Conservation (phyloP, 257 asterid genomes). For the Buddleja alternifolia region DNA sequence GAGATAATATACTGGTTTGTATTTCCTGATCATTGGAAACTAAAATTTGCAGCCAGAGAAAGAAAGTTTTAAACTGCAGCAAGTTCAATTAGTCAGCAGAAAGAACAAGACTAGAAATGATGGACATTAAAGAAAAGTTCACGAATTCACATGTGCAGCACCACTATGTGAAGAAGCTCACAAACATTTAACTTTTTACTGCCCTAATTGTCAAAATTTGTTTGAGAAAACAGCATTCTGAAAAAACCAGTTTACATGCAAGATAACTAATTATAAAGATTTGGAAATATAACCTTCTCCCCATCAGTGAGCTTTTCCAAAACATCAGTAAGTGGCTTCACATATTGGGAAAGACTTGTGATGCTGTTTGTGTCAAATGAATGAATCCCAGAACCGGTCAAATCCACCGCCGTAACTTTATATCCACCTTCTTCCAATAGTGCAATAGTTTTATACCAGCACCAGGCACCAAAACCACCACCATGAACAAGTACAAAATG, state of each 20-base stretch:
- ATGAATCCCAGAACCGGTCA: conserved; percentile 96
- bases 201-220: background rate
- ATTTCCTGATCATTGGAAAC: background rate
- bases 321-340: conserved; percentile 79
- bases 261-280: conserved; percentile 15
- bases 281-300: conserved; percentile 65
- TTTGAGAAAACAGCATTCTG: background rate
- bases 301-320: conserved; percentile 74
- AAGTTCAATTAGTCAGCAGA: background rate
- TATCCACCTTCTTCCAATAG: conserved; percentile 84
- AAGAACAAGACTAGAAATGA: background rate
- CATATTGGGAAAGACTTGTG: conserved; percentile 78
- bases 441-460: conserved; percentile 99
- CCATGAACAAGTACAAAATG: conserved; percentile 98
- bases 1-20: background rate
- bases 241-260: background rate
- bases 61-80: background rate
- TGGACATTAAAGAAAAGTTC: too few relatives aligned
- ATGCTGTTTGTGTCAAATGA: conserved; percentile 85
- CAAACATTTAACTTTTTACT: background rate
- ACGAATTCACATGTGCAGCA: background rate
- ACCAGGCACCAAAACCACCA: conserved; percentile 99
- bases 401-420: conserved; percentile 93
- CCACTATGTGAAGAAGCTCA: background rate
- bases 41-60: background rate